Evolutionary conservation across 257 asterid species (phyloP).

Genomic region (Gardenia jasminoides): DNA sequence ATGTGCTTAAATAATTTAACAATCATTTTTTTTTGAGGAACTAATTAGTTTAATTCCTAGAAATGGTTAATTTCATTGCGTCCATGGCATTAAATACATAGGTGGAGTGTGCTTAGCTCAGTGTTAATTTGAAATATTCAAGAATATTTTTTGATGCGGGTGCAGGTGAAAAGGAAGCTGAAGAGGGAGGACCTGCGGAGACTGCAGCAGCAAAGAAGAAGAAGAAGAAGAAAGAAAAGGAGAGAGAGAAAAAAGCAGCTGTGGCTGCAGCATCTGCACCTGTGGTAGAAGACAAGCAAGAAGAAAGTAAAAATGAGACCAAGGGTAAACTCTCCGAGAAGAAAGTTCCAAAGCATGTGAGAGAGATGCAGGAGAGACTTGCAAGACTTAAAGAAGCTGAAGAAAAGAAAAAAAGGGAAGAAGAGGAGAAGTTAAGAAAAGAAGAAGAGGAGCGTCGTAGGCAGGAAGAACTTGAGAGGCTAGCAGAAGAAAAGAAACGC

Average conservation of each 20-base stretch:
- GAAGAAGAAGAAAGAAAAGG: constrained; percentile 82
- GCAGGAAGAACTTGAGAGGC: constrained; percentile 69
- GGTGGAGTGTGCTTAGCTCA: neutral
- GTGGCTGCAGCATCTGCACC: constrained; percentile 42
- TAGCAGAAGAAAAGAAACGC: constrained; percentile 82
- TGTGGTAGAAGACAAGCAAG: constrained; percentile 62
- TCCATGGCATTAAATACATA: neutral
- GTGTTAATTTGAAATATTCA: neutral
- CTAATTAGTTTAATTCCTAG: neutral
- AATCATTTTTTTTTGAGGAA: neutral
- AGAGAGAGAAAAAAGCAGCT: constrained; percentile 62
- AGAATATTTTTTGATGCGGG: constrained; percentile 14
- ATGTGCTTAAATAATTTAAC: neutral
- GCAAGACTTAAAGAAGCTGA: constrained; percentile 70
- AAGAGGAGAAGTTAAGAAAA: constrained; percentile 74
- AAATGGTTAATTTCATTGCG: neutral
- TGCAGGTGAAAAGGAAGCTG: constrained; percentile 60
- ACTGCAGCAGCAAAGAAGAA: constrained; percentile 74
- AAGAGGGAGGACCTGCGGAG: constrained; percentile 60
- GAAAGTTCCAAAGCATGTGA: constrained; percentile 75
- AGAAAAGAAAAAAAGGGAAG: constrained; percentile 76
- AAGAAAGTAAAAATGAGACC: constrained; percentile 45
- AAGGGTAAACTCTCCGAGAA: constrained; percentile 48
- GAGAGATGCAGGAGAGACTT: constrained; percentile 90
- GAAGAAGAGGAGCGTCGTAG: constrained; percentile 86